Evolutionary conservation across 768 basidiomycete genomes (phyloP), one percentile per base, ranked within the genome.

Genomic region (Mycena epipterygia): DNA sequence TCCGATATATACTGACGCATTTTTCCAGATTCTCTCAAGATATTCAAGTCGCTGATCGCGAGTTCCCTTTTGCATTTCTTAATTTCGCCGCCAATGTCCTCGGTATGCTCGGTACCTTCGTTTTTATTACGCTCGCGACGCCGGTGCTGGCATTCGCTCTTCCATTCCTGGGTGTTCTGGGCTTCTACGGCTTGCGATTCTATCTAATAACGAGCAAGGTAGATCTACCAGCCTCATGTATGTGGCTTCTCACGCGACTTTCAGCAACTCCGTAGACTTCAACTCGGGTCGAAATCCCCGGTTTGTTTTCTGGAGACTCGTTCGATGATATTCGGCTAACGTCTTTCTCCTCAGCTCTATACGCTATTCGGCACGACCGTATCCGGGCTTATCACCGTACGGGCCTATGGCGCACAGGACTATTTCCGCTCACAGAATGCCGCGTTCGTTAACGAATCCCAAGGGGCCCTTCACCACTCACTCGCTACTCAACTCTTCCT

Each of bases 131-230:
- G 17, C 46, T 71, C 2, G 70, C 70, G 14, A 56, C 64, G 5
- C 70, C 70, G 8, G 48, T 57, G 70, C 44, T 71, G 27, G 70
- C 39, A 0, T 35, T 71, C 23, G 58, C 59, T 5, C 51, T 71
- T 35, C 70, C 70, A 2, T 17, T 64, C n/a, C 37, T 71, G 29
- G 17, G 17, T 7, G 42, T 66, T 30, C 29, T 55, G 23, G 70
- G 64, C 0, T 23, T 23, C 9, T 66, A 66, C 33, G 41, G 37
- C 35, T 25, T 71, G 52, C 46, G 27, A 42, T 71, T 61, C 21
- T 71, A 71, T 66, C 64, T 71, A 35, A 27, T 42, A 27, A 71
- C 70, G 21, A 71, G 70, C 64, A 71, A 71, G 70, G 70, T 71
- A 49, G n/a, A 13, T 51, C 23, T 29, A n/a, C 23, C 12, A 17